Evolutionary conservation across 768 basidiomycete genomes (phyloP), one percentile per base, ranked within the genome.

Genomic region (Russula emetica): DNA sequence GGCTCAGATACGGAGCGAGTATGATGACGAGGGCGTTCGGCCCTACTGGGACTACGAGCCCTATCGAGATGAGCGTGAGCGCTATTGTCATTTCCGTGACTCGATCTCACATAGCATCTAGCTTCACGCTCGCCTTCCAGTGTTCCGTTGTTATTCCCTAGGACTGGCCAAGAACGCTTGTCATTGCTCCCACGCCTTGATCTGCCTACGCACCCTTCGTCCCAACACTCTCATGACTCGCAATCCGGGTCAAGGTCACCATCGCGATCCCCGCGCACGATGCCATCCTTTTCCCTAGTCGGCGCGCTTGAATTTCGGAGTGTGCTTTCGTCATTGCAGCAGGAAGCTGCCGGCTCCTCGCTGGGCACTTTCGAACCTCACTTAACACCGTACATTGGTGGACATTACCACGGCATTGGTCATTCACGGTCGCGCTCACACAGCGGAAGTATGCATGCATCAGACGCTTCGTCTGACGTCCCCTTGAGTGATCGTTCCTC

Each of bases 261-360:
- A 7, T 67, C 73, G 54, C 67, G 73, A 69, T 64, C 79, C 26
- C 63, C 77, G 67, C 74, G 75, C 26, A 82, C 84, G 64, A 82
- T 92, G 75, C 90, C 89, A 3, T 91, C 89, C 0, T 93, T 93
- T 70, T 98, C 96, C 3, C 82, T 99, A 2, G 83, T 98, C 5
- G 93, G 96, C 10, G 97, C 97, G 0, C 83, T 99, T 50, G 97
- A 99, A 74, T 99, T 99, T 75, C 83, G 94, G 20, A 88, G 94
- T 63, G 90, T 98, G 26, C 88, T 99, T 24, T 81, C 88, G 13
- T 86, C 88, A 0, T 78, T 99, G 26, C 84, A 85, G 66, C 79
- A 80, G 55, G 85, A 94, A 70, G 86, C 87, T 11, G 80, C 83
- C 2, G 78, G 78, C 0, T 75, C 82, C 0, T 81, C 84, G 0